Conservation (phyloP, 305 asterid genomes). For the Fraxinus nigra region DNA sequence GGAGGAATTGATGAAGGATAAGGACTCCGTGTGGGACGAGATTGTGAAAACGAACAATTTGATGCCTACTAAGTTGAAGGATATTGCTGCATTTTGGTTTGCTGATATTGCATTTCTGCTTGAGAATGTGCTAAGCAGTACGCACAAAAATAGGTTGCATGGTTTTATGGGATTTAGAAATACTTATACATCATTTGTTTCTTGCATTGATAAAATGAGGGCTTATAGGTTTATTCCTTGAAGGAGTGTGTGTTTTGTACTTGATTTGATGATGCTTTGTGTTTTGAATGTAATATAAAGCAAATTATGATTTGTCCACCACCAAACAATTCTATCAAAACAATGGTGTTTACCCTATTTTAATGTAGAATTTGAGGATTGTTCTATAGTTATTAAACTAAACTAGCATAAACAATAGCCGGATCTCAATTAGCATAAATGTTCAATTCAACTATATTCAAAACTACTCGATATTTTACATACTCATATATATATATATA, state of each 20-base stretch:
- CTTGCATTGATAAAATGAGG: slow-evolving; percentile 47
- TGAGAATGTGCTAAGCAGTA: slow-evolving; percentile 45
- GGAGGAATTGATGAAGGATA: slow-evolving; percentile 60
- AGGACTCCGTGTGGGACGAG: slow-evolving; percentile 57
- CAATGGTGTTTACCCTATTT: background rate
- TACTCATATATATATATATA: background rate
- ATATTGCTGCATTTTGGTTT: slow-evolving; percentile 58
- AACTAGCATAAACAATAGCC: background rate
- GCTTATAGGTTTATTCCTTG: slow-evolving; percentile 45
- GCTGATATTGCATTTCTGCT: slow-evolving; percentile 48
- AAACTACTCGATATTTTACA: too few species aligned
- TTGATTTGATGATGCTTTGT: background rate
- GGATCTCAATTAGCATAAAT: background rate
- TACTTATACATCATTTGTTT: slow-evolving; percentile 45
- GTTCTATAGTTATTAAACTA: background rate
- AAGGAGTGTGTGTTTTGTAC: background rate
- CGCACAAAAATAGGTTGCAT: slow-evolving; percentile 55
- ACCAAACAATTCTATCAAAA: background rate
- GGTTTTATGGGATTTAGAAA: slow-evolving; percentile 67
- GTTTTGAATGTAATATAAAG: background rate
- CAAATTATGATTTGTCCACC: background rate
- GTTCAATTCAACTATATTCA: background rate
- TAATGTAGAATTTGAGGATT: background rate
- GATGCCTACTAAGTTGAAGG: slow-evolving; percentile 42
- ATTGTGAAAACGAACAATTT: slow-evolving; percentile 47